Conservation (phyloP, 2,329 filamentous ascomycete genomes). For the Microdochium trichocladiopsis region DNA sequence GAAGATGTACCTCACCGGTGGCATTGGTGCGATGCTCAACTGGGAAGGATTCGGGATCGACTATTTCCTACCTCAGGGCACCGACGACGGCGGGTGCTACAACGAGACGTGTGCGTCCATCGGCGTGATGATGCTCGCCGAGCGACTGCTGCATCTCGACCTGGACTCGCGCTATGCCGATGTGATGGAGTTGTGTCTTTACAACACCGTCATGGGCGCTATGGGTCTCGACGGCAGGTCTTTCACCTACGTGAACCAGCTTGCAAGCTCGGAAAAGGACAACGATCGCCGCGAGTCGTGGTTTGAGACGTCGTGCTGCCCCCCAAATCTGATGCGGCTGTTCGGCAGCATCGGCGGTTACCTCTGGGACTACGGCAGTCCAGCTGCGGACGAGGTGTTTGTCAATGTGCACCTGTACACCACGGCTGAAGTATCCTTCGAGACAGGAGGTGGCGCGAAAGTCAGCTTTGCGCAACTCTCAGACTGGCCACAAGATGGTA, state of each 20-base stretch:
- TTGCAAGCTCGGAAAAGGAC: conserved; percentile 44
- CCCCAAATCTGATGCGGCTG: conserved; percentile 49
- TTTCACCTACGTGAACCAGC: conserved; percentile 57
- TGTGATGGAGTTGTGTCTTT: conserved; percentile 53
- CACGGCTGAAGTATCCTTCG: conserved; percentile 34
- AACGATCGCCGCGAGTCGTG: conserved; percentile 44
- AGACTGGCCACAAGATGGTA: conserved; percentile 51
- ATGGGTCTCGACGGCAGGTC: conserved; percentile 47
- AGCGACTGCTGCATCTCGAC: conserved; percentile 46
- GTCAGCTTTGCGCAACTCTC: conserved; percentile 40
- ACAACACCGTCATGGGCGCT: conserved; percentile 51
- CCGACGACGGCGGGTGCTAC: conserved; percentile 56
- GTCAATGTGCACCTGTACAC: conserved; percentile 52
- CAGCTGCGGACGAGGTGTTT: conserved; percentile 17
- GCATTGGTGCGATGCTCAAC: conserved; percentile 49
- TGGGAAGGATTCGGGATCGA: conserved; percentile 55
- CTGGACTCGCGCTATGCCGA: conserved; percentile 47
- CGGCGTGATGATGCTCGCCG: conserved; percentile 53
- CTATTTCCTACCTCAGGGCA: conserved; percentile 50
- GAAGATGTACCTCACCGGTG: conserved; percentile 58
- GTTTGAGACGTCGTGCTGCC: conserved; percentile 55
- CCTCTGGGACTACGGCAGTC: conserved; percentile 36
- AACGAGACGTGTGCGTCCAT: conserved; percentile 55
- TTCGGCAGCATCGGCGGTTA: conserved; percentile 51
- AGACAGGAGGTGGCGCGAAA: conserved; percentile 17